These are phyloP conservation scores for Xylariaceae sp. DNA, from an alignment of 2,329 filamentous ascomycete species.

Conservation along the genomic window DNA sequence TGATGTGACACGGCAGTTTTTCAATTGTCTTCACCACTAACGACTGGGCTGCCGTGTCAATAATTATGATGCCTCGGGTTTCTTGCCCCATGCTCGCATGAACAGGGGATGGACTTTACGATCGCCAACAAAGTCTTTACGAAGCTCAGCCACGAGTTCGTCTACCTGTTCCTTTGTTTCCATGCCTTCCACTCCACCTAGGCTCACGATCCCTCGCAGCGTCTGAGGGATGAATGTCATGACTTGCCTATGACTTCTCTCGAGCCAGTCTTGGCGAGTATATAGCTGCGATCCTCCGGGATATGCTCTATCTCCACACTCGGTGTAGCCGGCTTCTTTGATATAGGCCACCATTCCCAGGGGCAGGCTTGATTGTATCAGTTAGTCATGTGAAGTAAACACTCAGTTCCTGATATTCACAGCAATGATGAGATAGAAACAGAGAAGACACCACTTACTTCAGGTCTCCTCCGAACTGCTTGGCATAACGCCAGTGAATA, in stretches of 20 bases:
- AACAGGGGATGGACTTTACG: conserved; percentile 9
- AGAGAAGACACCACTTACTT: conserved; percentile 7
- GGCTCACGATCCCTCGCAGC: conserved; percentile 10
- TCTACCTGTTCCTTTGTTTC: conserved; percentile 10
- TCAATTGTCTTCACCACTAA: neutral
- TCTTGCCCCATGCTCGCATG: conserved; percentile 16
- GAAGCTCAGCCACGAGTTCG: conserved; percentile 6
- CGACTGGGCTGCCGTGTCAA: neutral
- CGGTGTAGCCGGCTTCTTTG: conserved; percentile 11
- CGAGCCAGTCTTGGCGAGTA: conserved; percentile 4
- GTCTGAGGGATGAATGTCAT: conserved; percentile 7
- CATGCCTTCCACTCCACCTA: conserved; percentile 17
- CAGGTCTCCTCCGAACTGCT: conserved; percentile 11
- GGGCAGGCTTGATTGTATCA: conserved; percentile 8
- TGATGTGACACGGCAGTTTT: too few relatives aligned
- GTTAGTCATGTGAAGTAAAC: neutral
- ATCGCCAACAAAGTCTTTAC: conserved; percentile 7
- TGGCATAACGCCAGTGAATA: conserved; percentile 12
- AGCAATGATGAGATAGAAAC: too few relatives aligned
- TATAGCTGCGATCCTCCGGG: conserved; percentile 6
- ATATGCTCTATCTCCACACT: conserved; percentile 13
- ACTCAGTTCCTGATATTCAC: neutral
- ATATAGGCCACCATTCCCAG: conserved; percentile 14
- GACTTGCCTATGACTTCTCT: conserved; percentile 3
- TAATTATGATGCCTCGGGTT: neutral